Percentiles rank a stretch among this genome's conserved stretches.
Conservation (phyloP, 2,329 filamentous ascomycete genomes). For the Scortechinia acanthostroma region DNA sequence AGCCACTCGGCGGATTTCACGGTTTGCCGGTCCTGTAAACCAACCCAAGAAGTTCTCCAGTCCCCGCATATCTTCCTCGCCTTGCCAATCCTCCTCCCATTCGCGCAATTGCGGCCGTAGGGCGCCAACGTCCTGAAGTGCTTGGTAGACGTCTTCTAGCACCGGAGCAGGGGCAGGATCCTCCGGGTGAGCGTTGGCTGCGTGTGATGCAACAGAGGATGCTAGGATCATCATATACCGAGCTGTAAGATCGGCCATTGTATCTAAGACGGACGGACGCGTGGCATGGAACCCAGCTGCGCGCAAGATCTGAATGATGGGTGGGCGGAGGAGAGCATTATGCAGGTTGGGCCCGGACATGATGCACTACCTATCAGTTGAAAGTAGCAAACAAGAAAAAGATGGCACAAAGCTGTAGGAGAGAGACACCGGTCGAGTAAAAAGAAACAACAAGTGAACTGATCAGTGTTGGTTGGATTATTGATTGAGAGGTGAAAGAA, state of each 20-base stretch:
- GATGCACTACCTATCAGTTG: slow-evolving; percentile 6
- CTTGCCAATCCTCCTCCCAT: slow-evolving; percentile 48
- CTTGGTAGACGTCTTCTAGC: slow-evolving; percentile 54
- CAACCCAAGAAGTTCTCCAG: slow-evolving; percentile 48
- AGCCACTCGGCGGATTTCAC: slow-evolving; percentile 52
- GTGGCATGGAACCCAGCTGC: slow-evolving; percentile 57
- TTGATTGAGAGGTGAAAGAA: too few relatives aligned
- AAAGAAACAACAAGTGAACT: too few relatives aligned
- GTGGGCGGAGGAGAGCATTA: slow-evolving; percentile 50
- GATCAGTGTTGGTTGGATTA: too few relatives aligned
- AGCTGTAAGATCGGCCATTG: slow-evolving; percentile 51
- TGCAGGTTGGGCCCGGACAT: slow-evolving; percentile 40
- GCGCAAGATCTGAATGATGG: slow-evolving; percentile 57
- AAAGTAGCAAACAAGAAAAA: slow-evolving; percentile 1
- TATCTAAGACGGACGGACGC: slow-evolving; percentile 54
- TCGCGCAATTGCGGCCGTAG: slow-evolving; percentile 45
- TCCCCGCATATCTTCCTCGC: slow-evolving; percentile 49
- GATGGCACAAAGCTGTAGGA: too few relatives aligned
- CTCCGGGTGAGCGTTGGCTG: slow-evolving; percentile 42
- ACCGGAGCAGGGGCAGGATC: slow-evolving; percentile 33
- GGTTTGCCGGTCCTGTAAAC: slow-evolving; percentile 45
- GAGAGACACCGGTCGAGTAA: too few relatives aligned
- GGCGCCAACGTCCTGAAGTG: slow-evolving; percentile 49
- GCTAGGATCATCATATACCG: slow-evolving; percentile 53
- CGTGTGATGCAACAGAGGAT: slow-evolving; percentile 42